Conservation (phyloP, 2,329 filamentous ascomycete genomes). For the Nothopassalora personata region DNA sequence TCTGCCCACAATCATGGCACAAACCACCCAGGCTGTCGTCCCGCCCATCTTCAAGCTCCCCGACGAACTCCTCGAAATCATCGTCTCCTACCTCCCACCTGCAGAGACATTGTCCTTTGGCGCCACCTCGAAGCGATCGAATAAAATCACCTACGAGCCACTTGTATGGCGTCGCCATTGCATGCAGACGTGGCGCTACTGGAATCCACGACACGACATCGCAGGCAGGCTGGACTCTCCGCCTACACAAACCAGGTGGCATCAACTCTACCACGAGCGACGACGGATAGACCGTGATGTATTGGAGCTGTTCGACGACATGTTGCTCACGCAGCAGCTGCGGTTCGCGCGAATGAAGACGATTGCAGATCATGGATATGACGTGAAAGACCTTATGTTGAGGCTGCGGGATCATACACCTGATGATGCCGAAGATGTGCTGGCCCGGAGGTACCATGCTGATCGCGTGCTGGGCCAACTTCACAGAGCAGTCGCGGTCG, state of each 20-base stretch:
- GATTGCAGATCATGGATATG: slow-evolving; percentile 71
- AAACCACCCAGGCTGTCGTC: background rate
- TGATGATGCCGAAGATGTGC: slow-evolving; percentile 62
- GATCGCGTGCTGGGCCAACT: slow-evolving; percentile 70
- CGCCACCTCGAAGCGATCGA: slow-evolving; percentile 59
- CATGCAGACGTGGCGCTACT: slow-evolving; percentile 62
- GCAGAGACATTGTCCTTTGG: slow-evolving; percentile 49
- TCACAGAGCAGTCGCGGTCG: slow-evolving; percentile 72
- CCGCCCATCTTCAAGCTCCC: slow-evolving; percentile 48
- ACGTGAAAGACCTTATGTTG: slow-evolving; percentile 76
- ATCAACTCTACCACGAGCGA: slow-evolving; percentile 42
- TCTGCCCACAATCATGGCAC: background rate
- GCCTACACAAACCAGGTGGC: slow-evolving; percentile 55
- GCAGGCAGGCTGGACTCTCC: slow-evolving; percentile 45
- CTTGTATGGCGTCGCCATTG: slow-evolving; percentile 80
- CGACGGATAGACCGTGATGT: slow-evolving; percentile 33
- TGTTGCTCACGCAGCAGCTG: slow-evolving; percentile 65
- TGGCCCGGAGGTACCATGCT: slow-evolving; percentile 75
- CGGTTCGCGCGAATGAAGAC: slow-evolving; percentile 64
- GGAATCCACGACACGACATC: slow-evolving; percentile 64
- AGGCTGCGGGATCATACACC: slow-evolving; percentile 58
- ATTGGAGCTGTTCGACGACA: slow-evolving; percentile 51
- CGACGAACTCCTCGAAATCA: slow-evolving; percentile 77
- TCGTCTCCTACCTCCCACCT: slow-evolving; percentile 60
- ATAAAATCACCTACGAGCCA: slow-evolving; percentile 62